These are phyloP conservation scores for Ophiostoma sp. DNA, from an alignment of 2,329 filamentous ascomycete species.

Conservation along the genomic window DNA sequence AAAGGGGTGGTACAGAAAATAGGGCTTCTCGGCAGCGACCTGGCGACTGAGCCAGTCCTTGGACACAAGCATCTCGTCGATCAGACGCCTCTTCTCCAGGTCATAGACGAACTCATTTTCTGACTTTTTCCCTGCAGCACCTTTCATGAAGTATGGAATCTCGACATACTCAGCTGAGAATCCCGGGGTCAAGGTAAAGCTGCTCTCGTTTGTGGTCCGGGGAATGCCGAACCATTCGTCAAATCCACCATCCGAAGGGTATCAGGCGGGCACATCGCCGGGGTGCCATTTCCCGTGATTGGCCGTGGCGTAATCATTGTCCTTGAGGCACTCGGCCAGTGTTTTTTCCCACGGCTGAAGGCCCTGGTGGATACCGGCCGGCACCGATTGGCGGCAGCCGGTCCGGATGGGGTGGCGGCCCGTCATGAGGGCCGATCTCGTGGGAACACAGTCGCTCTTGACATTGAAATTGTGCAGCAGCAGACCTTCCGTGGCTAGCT, in stretches of 20 bases:
- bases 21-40: conserved; percentile 25
- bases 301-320: conserved; percentile 30
- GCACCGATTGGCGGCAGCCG: conserved; percentile 34
- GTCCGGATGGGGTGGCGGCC: conserved; percentile 36
- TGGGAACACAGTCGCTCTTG: conserved; percentile 36
- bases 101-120: neutral
- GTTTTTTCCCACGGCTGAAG: conserved; percentile 34
- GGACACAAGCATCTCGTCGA: conserved; percentile 34
- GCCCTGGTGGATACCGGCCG: conserved; percentile 34
- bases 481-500: conserved; percentile 23
- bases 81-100: neutral
- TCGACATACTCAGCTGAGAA: conserved; percentile 30
- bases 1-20: conserved; percentile 34
- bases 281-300: conserved; percentile 38
- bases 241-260: conserved; percentile 35
- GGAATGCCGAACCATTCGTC: conserved; percentile 38
- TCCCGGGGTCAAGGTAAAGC: conserved; percentile 34
- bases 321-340: conserved; percentile 32
- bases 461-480: conserved; percentile 37
- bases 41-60: conserved; percentile 33
- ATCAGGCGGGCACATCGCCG: conserved; percentile 34
- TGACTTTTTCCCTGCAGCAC: neutral
- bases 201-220: conserved; percentile 35
- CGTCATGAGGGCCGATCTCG: conserved; percentile 35
- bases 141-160: neutral